Base-by-base conservation (phyloP, 2,329 filamentous ascomycete genomes). In the Sporothrix curviconia region DNA sequence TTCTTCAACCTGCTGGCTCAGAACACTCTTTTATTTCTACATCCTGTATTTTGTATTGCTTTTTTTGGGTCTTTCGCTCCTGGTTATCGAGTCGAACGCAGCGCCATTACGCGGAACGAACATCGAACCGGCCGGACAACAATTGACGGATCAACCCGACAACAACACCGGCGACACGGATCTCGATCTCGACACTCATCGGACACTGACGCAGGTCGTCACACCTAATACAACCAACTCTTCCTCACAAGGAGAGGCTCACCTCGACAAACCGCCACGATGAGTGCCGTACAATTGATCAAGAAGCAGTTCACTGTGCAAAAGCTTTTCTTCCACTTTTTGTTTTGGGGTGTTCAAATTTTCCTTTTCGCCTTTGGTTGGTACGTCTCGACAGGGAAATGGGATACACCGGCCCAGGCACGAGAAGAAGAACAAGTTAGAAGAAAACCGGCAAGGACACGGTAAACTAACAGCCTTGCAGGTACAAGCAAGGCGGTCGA, bases 281-380 rank as follows among this genome's bases (percentile, higher is more conserved):
- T 71, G 74, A 62, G 64, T 63, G 58, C 73, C 60, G 49, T 66
- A 59, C 63, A 64, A 25, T 66, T 81, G 62, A 62, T 84, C 62
- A 79, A 76, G 70, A 83, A 84, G 72, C 84, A 91, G 73, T 80
- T 92, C 60, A 84, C 83, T 55, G 72, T 80, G 15, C 76, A 79
- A 55, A 95, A 95, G 71, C 69, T 95, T 57, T 59, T 87, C 49
- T 96, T 95, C 72, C 87, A 95, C 70, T 65, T 89, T 63, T 70
- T 94, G 52, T 96, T 95, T 70, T 92, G 90, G 85, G 80, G 78
- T 3, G 75, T 89, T 42, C 91, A 96, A 68, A 84, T 84, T 71
- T 85, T 78, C 24, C 70, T 95, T n/a, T 96, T 96, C 69, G 86
- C 81, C 42, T 82, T 84, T 66, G 91, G 91, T 80, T 96, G 91